Conservation (phyloP, 1,139 yeast species). For the Protomyces inundatus region DNA sequence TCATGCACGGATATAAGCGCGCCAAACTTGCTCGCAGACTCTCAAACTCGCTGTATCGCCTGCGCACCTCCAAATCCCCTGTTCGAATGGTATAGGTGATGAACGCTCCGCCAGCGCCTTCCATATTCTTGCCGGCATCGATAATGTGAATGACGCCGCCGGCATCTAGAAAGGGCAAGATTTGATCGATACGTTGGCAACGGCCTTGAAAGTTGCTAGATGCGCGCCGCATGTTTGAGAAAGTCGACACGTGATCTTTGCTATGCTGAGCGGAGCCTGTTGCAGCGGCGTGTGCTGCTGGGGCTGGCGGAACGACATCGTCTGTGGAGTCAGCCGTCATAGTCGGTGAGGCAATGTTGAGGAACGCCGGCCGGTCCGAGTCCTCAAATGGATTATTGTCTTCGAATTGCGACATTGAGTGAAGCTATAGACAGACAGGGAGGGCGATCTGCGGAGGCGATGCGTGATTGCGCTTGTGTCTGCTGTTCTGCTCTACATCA, state of each 20-base stretch:
- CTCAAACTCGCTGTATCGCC: slow-evolving; percentile 91
- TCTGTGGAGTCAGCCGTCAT: slow-evolving; percentile 1
- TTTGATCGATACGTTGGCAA: slow-evolving; percentile 20
- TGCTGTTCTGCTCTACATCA: no score
- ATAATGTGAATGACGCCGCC: slow-evolving; percentile 48
- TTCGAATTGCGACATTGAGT: slow-evolving; percentile 33
- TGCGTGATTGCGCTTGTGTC: no score
- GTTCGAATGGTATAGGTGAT: slow-evolving; percentile 74
- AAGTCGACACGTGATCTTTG: slow-evolving; percentile 18
- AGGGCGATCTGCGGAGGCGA: neutral
- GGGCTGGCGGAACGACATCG: slow-evolving; percentile 3
- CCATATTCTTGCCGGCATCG: slow-evolving; percentile 75
- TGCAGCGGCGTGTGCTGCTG: slow-evolving; percentile 1
- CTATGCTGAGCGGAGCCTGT: slow-evolving; percentile 9
- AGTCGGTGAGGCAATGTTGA: neutral
- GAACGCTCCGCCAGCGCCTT: slow-evolving; percentile 65
- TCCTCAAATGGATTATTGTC: slow-evolving; percentile 44
- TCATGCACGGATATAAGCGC: slow-evolving; percentile 70
- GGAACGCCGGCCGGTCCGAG: slow-evolving; percentile 13
- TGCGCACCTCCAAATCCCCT: slow-evolving; percentile 49
- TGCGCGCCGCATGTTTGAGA: slow-evolving; percentile 5
- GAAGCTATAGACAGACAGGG: neutral
- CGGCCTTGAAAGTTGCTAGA: slow-evolving; percentile 10
- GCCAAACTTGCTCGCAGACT: slow-evolving; percentile 64
- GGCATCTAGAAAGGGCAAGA: slow-evolving; percentile 6